Conservation (phyloP, 495 filamentous ascomycete species). For the Viridothelium virens region DNA sequence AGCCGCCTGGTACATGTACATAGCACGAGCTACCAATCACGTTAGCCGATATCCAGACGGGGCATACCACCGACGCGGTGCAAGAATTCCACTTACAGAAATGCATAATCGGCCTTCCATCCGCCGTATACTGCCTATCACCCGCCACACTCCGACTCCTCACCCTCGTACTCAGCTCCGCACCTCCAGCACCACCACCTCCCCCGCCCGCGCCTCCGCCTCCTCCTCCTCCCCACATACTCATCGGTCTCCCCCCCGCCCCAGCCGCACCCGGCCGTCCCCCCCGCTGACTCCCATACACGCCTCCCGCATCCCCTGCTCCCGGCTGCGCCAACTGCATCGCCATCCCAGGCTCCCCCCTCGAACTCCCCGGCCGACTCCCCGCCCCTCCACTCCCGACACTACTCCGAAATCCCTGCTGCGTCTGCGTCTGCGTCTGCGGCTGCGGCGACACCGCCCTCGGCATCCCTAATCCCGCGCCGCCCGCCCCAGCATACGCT, state of each 20-base stretch:
- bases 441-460: constrained; percentile 30
- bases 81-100: constrained; percentile 62
- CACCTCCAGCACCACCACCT: constrained; percentile 20
- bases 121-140: constrained; percentile 65
- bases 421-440: constrained; percentile 18
- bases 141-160: constrained; percentile 78
- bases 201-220: constrained; percentile 21
- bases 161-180: constrained; percentile 46
- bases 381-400: constrained; percentile 23
- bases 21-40: constrained; percentile 64
- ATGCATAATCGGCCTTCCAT: constrained; percentile 82
- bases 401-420: constrained; percentile 15
- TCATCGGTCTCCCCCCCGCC: constrained; percentile 2
- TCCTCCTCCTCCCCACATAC: constrained; percentile 37
- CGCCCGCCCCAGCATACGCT: neutral
- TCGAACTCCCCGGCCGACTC: constrained; percentile 56
- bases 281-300: constrained; percentile 20
- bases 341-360: constrained; percentile 49
- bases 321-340: constrained; percentile 60
- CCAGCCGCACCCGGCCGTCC: constrained; percentile 14
- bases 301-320: constrained; percentile 35
- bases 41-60: constrained; percentile 17
- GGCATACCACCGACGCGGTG: constrained; percentile 6
- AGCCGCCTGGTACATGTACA: constrained; percentile 89
- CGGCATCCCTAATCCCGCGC: constrained; percentile 2